Evolutionary conservation across 192 early-diverging fungal species (phyloP).

Genomic region (Backusella morwellensis): DNA sequence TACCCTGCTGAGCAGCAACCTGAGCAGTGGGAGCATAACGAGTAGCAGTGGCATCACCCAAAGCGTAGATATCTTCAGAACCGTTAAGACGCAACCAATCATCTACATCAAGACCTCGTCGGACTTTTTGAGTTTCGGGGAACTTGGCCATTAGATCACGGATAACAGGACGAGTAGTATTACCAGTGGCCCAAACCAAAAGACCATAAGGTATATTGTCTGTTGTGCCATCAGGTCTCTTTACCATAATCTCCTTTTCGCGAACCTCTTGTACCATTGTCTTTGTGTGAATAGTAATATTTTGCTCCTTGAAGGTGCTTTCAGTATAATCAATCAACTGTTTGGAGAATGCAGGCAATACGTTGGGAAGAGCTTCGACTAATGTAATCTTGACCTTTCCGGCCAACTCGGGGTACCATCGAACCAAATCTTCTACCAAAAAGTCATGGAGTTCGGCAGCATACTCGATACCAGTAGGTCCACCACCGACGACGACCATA

Average conservation of each 20-base stretch:
- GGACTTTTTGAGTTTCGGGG: constrained; percentile 55
- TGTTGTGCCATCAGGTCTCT: constrained; percentile 58
- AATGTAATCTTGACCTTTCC: constrained; percentile 78
- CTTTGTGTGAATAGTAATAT: constrained; percentile 71
- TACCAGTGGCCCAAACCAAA: constrained; percentile 88
- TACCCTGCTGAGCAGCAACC: constrained; percentile 87
- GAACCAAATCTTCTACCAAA: constrained; percentile 66
- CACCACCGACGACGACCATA: constrained; percentile 77
- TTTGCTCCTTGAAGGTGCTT: constrained; percentile 70
- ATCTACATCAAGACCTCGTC: constrained; percentile 72
- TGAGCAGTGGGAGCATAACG: constrained; percentile 82
- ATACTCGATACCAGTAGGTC: constrained; percentile 63
- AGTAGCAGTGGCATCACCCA: constrained; percentile 75
- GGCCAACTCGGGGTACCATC: constrained; percentile 58
- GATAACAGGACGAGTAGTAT: constrained; percentile 70
- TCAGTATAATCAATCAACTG: constrained; percentile 83
- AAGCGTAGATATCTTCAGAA: constrained; percentile 58
- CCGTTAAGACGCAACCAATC: constrained; percentile 71
- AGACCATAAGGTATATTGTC: constrained; percentile 76
- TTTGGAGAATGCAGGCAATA: constrained; percentile 75
- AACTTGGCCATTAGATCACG: constrained; percentile 64
- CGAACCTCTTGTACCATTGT: constrained; percentile 80
- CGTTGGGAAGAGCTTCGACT: constrained; percentile 75
- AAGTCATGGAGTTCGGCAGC: constrained; percentile 85
- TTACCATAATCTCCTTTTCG: constrained; percentile 71